These are phyloP conservation scores for Cryphonectria radicalis DNA, from an alignment of 2,329 filamentous ascomycete species.

Conservation along the genomic window DNA sequence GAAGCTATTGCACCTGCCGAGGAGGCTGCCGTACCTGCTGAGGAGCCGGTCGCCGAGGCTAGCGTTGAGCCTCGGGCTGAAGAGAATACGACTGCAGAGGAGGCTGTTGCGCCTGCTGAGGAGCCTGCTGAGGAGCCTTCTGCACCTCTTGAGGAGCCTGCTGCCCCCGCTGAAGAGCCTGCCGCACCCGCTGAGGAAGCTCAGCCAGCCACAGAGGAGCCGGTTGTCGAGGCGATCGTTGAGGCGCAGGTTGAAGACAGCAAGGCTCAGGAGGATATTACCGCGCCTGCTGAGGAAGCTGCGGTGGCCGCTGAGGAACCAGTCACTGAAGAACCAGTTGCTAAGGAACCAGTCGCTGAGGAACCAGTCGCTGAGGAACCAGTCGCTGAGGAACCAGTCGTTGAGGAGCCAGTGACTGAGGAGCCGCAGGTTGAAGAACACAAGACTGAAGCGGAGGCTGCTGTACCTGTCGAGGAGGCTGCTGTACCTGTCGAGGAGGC, in stretches of 20 bases:
- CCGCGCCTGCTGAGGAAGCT: neutral
- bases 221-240: neutral
- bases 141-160: too few relatives aligned
- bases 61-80: too few relatives aligned
- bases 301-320: conserved; percentile 7
- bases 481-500: neutral
- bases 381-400: conserved; percentile 10
- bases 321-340: conserved; percentile 4
- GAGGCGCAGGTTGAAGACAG: conserved; percentile 20
- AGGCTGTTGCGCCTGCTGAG: too few relatives aligned
- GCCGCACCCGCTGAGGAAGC: too few relatives aligned
- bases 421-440: conserved; percentile 16
- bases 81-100: too few relatives aligned
- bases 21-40: too few relatives aligned
- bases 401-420: neutral
- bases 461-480: conserved; percentile 7
- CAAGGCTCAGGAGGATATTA: conserved; percentile 4
- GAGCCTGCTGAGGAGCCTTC: too few relatives aligned
- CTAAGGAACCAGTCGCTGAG: conserved; percentile 6
- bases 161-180: too few relatives aligned
- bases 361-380: conserved; percentile 7
- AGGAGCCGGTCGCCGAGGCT: too few relatives aligned
- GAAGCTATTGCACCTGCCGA: too few relatives aligned
- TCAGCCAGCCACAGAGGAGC: neutral
- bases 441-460: conserved; percentile 1